Conservation (phyloP, 2,329 filamentous ascomycete species). For the Bipolaris gigantea region DNA sequence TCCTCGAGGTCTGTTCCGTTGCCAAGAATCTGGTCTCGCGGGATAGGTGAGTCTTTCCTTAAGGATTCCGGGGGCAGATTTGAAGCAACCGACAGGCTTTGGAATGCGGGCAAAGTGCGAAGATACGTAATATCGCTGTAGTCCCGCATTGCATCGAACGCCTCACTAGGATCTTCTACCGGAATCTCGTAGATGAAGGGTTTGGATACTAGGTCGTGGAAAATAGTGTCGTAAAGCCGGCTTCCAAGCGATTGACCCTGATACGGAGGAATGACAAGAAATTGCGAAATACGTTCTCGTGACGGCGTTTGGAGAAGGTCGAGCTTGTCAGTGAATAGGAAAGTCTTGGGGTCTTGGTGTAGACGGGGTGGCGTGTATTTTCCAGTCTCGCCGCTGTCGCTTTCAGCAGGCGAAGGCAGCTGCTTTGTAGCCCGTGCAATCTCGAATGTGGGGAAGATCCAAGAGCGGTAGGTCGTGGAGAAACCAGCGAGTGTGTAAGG, state of each 20-base stretch:
- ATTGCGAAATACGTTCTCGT: slow-evolving; percentile 87
- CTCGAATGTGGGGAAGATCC: slow-evolving; percentile 58
- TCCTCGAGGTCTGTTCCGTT: slow-evolving; percentile 55
- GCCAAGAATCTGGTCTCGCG: slow-evolving; percentile 60
- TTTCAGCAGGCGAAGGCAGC: slow-evolving; percentile 36
- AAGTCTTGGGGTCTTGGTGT: slow-evolving; percentile 34
- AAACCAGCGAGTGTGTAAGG: slow-evolving; percentile 83
- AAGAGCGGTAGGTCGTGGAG: slow-evolving; percentile 87
- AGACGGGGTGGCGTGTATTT: slow-evolving; percentile 39
- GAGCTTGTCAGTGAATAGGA: slow-evolving; percentile 34
- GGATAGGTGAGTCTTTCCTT: slow-evolving; percentile 55
- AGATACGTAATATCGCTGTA: slow-evolving; percentile 71
- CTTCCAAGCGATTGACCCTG: slow-evolving; percentile 79
- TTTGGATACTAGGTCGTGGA: slow-evolving; percentile 67
- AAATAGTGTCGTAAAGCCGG: slow-evolving; percentile 79
- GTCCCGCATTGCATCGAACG: slow-evolving; percentile 79
- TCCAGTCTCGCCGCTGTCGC: slow-evolving; percentile 43
- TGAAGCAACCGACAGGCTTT: slow-evolving; percentile 55
- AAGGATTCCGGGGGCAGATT: slow-evolving; percentile 55
- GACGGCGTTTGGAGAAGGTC: slow-evolving; percentile 67
- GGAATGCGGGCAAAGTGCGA: slow-evolving; percentile 61
- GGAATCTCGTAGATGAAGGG: slow-evolving; percentile 78
- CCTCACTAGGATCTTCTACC: slow-evolving; percentile 90
- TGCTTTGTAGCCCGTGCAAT: slow-evolving; percentile 43
- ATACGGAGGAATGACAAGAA: slow-evolving; percentile 85